phyloP scores from a whole-genome alignment of 768 basidiomycete species.

The Lentinula aciculospora region DNA sequence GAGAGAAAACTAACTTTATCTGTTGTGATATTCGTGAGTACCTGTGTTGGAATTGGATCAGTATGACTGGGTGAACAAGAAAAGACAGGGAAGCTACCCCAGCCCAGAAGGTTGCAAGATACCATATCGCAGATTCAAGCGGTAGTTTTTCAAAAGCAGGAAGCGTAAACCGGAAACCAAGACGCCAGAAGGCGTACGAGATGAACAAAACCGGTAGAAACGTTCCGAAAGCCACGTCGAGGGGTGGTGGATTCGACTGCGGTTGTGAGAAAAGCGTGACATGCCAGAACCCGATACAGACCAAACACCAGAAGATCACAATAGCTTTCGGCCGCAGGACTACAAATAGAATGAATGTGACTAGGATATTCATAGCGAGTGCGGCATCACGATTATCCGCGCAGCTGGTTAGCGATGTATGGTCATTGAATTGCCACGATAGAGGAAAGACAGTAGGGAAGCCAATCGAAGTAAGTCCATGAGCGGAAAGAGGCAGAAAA shows the following conservation, averaged over 20 bases:
- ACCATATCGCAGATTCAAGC: conserved; percentile 69
- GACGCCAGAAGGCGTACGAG: conserved; percentile 73
- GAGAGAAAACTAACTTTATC: conserved; percentile 27
- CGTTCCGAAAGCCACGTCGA: conserved; percentile 67
- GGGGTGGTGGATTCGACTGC: conserved; percentile 54
- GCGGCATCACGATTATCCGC: conserved; percentile 65
- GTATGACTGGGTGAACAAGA: background rate
- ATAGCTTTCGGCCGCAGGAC: conserved; percentile 67
- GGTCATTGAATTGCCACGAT: conserved; percentile 51
- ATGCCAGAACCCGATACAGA: conserved; percentile 82
- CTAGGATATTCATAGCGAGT: conserved; percentile 66
- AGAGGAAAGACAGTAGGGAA: conserved; percentile 76
- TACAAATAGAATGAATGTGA: conserved; percentile 64
- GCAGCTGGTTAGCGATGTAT: conserved; percentile 54
- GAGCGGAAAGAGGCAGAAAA: conserved; percentile 51
- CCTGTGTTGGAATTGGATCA: background rate
- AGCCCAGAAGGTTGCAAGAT: conserved; percentile 74
- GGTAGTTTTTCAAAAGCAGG: conserved; percentile 65
- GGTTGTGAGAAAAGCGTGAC: conserved; percentile 76
- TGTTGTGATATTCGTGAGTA: conserved; percentile 68
- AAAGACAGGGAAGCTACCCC: conserved; percentile 31
- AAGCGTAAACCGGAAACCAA: conserved; percentile 68
- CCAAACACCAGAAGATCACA: conserved; percentile 69
- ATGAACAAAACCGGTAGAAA: conserved; percentile 80
- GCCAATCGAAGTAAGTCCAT: conserved; percentile 65